phyloP scores from a whole-genome alignment of 148 eudicot genomes.

The Rheum nobile region DNA sequence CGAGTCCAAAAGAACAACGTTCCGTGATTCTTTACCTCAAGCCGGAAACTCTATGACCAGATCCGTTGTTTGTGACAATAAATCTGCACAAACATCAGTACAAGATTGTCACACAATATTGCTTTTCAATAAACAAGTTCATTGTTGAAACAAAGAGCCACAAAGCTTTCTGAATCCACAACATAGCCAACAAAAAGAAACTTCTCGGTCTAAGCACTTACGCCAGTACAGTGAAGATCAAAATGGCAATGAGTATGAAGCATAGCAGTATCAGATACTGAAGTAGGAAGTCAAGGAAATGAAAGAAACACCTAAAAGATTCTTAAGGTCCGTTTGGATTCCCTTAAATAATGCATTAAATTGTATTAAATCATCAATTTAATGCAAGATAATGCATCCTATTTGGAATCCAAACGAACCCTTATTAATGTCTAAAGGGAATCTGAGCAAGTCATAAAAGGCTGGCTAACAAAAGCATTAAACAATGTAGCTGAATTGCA shows the following conservation, averaged over 20 bases:
- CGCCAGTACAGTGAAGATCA: slow-evolving; percentile 93
- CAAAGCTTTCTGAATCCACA: slow-evolving; percentile 2
- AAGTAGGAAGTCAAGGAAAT: slow-evolving; percentile 18
- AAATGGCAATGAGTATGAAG: slow-evolving; percentile 55
- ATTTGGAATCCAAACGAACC: no score
- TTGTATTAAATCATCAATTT: no score
- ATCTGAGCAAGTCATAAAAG: background rate
- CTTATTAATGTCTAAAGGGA: no score
- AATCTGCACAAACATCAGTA: slow-evolving; percentile 34
- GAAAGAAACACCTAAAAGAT: background rate
- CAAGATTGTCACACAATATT: background rate
- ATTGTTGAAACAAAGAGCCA: background rate
- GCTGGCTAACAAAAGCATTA: background rate
- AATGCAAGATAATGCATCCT: no score
- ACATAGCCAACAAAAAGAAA: background rate
- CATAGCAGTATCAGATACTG: slow-evolving; percentile 76
- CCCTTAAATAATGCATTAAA: no score
- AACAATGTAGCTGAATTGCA: background rate
- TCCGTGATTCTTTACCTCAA: slow-evolving; percentile 34
- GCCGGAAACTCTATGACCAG: slow-evolving; percentile 71
- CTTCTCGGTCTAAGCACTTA: slow-evolving; percentile 30
- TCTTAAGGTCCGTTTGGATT: no score
- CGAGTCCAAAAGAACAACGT: background rate
- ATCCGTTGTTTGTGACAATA: slow-evolving; percentile 80
- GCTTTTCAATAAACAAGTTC: background rate